Evolutionary conservation across 768 basidiomycete species (phyloP).

Genomic region (Psilocybe subaeruginosa): DNA sequence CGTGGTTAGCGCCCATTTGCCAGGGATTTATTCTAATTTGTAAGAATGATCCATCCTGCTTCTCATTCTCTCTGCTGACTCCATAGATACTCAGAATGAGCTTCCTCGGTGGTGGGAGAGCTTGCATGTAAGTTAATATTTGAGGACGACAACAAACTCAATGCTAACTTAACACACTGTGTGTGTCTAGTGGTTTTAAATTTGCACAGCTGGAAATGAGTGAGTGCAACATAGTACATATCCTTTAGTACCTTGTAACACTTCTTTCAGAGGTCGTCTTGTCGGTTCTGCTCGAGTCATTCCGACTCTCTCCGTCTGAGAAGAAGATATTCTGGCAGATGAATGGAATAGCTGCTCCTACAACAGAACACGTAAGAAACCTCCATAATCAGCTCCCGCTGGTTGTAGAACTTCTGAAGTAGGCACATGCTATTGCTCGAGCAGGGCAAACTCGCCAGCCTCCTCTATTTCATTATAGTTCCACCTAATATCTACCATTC

Average conservation of each 20-base stretch:
- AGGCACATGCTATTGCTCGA: too few species aligned
- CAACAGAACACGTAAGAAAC: conserved; percentile 7
- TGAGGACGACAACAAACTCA: not conserved
- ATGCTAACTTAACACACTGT: not conserved
- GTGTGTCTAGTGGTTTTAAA: conserved; percentile 21
- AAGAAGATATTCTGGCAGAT: conserved; percentile 28
- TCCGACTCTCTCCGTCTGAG: conserved; percentile 24
- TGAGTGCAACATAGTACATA: conserved; percentile 6
- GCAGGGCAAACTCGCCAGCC: too few species aligned
- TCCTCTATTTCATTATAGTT: too few species aligned
- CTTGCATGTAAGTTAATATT: conserved; percentile 41
- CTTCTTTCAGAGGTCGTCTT: conserved; percentile 25
- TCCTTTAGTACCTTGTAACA: not conserved
- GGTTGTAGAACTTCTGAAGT: conserved; percentile 14
- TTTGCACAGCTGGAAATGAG: conserved; percentile 35
- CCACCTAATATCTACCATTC: too few species aligned
- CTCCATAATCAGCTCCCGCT: conserved; percentile 20
- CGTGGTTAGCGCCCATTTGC: conserved; percentile 15
- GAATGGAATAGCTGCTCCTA: conserved; percentile 23
- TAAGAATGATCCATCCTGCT: not conserved
- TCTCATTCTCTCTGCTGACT: not conserved
- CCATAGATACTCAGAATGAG: conserved; percentile 23
- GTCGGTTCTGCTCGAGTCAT: conserved; percentile 23
- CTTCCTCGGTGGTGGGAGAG: conserved; percentile 42
- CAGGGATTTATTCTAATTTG: conserved; percentile 23